Percentiles rank a stretch among this genome's conserved stretches.
Evolutionary conservation across 148 eudicot species (phyloP).

Genomic region (Camellia sinensis): DNA sequence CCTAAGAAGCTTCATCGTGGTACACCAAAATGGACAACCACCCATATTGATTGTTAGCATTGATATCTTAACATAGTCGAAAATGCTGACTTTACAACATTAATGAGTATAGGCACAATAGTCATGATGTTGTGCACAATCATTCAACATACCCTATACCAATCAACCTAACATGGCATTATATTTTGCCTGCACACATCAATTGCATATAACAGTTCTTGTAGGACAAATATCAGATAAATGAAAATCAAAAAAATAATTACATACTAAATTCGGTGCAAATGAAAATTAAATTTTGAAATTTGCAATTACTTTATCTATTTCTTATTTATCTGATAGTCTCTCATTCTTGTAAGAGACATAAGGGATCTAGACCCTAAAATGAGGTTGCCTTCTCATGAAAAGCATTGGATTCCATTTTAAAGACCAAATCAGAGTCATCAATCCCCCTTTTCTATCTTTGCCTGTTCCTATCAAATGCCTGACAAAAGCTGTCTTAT

Average conservation of each 20-base stretch:
- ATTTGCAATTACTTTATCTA: too few relatives aligned
- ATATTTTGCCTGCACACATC: too few relatives aligned
- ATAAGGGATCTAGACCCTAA: not conserved
- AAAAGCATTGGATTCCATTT: constrained; percentile 18
- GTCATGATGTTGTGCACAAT: not conserved
- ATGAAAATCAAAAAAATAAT: too few relatives aligned
- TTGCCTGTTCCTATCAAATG: constrained; percentile 7
- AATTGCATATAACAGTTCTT: not conserved
- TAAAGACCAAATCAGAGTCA: constrained; percentile 1
- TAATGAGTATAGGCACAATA: not conserved
- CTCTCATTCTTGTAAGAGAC: too few relatives aligned
- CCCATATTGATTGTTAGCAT: not conserved
- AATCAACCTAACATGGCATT: not conserved
- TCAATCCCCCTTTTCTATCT: not conserved
- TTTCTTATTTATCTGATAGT: not conserved
- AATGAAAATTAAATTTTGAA: too few relatives aligned
- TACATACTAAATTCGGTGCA: too few relatives aligned
- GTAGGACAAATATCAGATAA: too few relatives aligned
- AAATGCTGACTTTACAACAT: not conserved
- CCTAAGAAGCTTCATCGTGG: not conserved
- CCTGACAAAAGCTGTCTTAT: not conserved
- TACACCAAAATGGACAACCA: not conserved
- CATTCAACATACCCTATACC: not conserved
- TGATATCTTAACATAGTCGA: not conserved
- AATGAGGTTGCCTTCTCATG: not conserved